These are phyloP conservation scores for Arabidopsis lyrata DNA, from an alignment of 441 rosid species.

Conservation along the genomic window DNA sequence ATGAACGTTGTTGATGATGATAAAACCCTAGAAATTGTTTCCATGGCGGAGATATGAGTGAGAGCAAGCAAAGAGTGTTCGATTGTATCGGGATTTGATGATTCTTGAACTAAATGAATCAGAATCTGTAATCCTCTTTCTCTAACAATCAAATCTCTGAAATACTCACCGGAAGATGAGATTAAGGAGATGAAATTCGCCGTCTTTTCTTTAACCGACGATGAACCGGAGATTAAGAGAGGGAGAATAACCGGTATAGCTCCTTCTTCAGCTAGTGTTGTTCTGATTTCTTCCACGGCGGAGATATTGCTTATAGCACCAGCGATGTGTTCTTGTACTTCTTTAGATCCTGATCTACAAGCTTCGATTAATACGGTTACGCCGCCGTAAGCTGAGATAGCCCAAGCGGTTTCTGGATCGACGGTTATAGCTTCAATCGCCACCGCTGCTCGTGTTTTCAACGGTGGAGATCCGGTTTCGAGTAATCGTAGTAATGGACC, in stretches of 20 bases:
- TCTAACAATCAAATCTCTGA: slow-evolving; percentile 57
- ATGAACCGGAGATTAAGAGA: slow-evolving; percentile 51
- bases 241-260: slow-evolving; percentile 65
- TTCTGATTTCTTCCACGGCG: slow-evolving; percentile 61
- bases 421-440: slow-evolving; percentile 76
- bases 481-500: slow-evolving; percentile 72
- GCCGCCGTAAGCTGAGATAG: slow-evolving; percentile 74
- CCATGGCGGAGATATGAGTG: slow-evolving; percentile 51
- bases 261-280: slow-evolving; percentile 73
- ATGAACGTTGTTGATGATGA: slow-evolving; percentile 69
- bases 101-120: slow-evolving; percentile 54
- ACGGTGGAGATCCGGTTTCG: slow-evolving; percentile 63
- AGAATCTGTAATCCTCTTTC: slow-evolving; percentile 67
- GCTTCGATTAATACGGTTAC: slow-evolving; percentile 65
- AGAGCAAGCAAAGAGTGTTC: slow-evolving; percentile 63
- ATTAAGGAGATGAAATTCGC: slow-evolving; percentile 57
- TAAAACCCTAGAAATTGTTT: slow-evolving; percentile 47
- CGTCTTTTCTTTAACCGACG: slow-evolving; percentile 57
- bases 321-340: slow-evolving; percentile 56
- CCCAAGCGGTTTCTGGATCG: slow-evolving; percentile 79
- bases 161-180: slow-evolving; percentile 71
- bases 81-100: slow-evolving; percentile 52
- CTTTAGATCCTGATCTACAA: slow-evolving; percentile 62
- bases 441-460: slow-evolving; percentile 66
- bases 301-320: slow-evolving; percentile 75